phyloP scores from a whole-genome alignment of 148 eudicot genomes.

The Vaccinium vitisidaea region DNA sequence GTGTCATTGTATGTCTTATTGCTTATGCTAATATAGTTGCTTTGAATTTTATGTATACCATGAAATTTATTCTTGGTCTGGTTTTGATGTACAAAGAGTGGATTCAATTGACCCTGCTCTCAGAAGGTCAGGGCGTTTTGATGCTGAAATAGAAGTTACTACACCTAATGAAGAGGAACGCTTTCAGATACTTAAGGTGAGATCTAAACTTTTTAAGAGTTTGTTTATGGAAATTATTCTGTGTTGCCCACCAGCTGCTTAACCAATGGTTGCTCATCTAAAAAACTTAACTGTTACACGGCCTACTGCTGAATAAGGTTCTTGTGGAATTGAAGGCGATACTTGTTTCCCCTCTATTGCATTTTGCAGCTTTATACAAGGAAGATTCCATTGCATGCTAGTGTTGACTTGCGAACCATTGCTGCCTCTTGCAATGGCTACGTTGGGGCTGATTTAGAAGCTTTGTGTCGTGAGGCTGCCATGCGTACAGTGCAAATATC shows the following conservation, averaged over 20 bases:
- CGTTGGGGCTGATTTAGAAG: conserved; percentile 97
- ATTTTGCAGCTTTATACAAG: conserved; percentile 67
- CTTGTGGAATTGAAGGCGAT: not conserved
- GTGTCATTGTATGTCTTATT: not conserved
- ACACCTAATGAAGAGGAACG: conserved; percentile 91
- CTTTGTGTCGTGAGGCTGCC: conserved; percentile 88
- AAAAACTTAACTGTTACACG: not conserved
- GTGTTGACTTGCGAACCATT: conserved; percentile 56
- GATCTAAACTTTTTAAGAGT: not conserved
- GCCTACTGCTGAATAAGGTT: conserved; percentile 1
- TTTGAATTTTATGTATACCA: not conserved
- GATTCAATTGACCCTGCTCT: conserved; percentile 96
- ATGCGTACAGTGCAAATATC: conserved; percentile 44
- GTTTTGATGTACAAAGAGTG: conserved; percentile 47
- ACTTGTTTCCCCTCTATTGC: not conserved
- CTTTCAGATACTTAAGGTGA: conserved; percentile 68
- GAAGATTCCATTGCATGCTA: conserved; percentile 62
- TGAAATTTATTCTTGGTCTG: conserved; percentile 11
- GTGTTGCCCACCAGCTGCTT: not conserved
- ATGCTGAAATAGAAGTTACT: conserved; percentile 87
- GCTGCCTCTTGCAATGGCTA: conserved; percentile 96
- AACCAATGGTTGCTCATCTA: conserved; percentile 9
- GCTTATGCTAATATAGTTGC: not conserved
- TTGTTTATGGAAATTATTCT: not conserved
- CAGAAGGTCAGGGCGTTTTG: conserved; percentile 95